Evolutionary conservation across 2,329 filamentous ascomycete species (phyloP).

Genomic region (Westerdykella aurantiaca): DNA sequence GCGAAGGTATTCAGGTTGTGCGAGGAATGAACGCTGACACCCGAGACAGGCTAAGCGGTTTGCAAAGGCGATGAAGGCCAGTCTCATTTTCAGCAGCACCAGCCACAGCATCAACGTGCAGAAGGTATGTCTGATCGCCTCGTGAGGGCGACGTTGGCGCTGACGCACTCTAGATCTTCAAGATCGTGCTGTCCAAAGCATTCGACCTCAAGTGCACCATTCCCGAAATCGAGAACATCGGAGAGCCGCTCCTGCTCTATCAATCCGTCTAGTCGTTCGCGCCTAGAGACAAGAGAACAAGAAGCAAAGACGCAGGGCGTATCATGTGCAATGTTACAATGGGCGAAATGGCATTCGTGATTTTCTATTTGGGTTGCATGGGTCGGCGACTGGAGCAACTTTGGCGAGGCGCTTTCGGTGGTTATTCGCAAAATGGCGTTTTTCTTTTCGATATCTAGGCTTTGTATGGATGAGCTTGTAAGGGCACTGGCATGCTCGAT

Average conservation of each 20-base stretch:
- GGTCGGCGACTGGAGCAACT: conserved; percentile 34
- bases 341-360: conserved; percentile 35
- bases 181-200: conserved; percentile 96
- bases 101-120: conserved; percentile 99
- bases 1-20: conserved; percentile 12
- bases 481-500: conserved; percentile 9
- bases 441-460: neutral
- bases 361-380: conserved; percentile 27
- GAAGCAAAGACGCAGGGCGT: conserved; percentile 9
- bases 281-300: conserved; percentile 9
- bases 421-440: conserved; percentile 26
- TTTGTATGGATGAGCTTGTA: conserved; percentile 8
- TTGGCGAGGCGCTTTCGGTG: conserved; percentile 1
- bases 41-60: conserved; percentile 73
- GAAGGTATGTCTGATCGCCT: conserved; percentile 59
- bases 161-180: conserved; percentile 73
- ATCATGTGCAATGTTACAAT: conserved; percentile 25
- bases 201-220: conserved; percentile 99
- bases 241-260: conserved; percentile 90
- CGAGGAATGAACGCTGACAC: conserved; percentile 15
- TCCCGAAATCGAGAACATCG: conserved; percentile 96
- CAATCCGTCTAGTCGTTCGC: conserved; percentile 38
- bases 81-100: conserved; percentile 96
- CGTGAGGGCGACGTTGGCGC: neutral
- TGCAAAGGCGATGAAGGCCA: conserved; percentile 96